Conservation (phyloP, 2,329 filamentous ascomycete genomes). For the Trichoderma arundinaceum region DNA sequence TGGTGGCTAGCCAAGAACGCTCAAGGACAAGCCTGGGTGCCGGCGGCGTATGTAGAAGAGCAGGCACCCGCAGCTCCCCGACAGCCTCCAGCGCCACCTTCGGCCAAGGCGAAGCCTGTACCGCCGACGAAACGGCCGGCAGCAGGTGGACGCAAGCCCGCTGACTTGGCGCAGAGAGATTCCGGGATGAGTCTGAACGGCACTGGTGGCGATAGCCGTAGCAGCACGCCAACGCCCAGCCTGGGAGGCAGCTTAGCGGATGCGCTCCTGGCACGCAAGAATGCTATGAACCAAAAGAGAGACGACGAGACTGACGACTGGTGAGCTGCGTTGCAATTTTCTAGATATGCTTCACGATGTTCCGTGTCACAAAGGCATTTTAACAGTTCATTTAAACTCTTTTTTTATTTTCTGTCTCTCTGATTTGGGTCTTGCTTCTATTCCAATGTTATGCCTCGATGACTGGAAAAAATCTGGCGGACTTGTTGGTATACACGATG, state of each 20-base stretch:
- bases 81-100: conserved; percentile 71
- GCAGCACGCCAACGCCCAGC: conserved; percentile 73
- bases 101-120: conserved; percentile 67
- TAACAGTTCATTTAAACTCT: conserved; percentile 29
- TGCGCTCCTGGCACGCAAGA: conserved; percentile 76
- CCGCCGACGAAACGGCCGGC: conserved; percentile 82
- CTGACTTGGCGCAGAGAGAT: conserved; percentile 72
- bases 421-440: conserved; percentile 1
- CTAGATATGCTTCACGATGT: conserved; percentile 17
- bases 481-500: conserved; percentile 29
- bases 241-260: conserved; percentile 77
- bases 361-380: conserved; percentile 26
- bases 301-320: conserved; percentile 74
- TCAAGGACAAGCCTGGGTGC: conserved; percentile 84
- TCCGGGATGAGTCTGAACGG: conserved; percentile 67
- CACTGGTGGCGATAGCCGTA: conserved; percentile 64
- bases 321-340: conserved; percentile 47
- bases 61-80: conserved; percentile 71
- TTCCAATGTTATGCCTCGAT: conserved; percentile 13
- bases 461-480: conserved; percentile 21
- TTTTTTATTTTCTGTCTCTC: background rate
- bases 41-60: conserved; percentile 92
- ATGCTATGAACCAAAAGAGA: conserved; percentile 71
- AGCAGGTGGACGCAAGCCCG: conserved; percentile 69
- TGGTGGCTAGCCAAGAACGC: conserved; percentile 92